Evolutionary conservation across 2,329 filamentous ascomycete species (phyloP).

Genomic region (Apiospora koreana): DNA sequence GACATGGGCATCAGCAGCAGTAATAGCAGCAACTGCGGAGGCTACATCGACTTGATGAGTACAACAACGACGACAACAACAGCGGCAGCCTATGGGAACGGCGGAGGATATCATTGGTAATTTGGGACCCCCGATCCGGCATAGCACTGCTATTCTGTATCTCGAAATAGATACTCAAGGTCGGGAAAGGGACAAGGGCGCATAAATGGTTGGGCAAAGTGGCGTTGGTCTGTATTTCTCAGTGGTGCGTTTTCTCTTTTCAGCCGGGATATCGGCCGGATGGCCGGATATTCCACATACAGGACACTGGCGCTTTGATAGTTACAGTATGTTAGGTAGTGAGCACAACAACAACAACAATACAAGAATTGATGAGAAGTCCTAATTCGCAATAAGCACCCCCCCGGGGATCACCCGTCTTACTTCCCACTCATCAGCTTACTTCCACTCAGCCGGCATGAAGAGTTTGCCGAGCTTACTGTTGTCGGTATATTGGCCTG

Average conservation of each 20-base stretch:
- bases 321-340: neutral
- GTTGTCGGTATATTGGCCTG: neutral
- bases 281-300: neutral
- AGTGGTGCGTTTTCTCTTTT: constrained; percentile 2
- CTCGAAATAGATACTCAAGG: constrained; percentile 4
- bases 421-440: too few species aligned
- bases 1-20: neutral
- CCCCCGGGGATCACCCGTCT: neutral
- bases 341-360: neutral
- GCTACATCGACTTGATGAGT: neutral
- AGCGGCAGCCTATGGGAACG: neutral
- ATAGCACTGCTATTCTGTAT: neutral
- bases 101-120: neutral
- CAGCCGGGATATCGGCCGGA: neutral
- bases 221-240: constrained; percentile 3
- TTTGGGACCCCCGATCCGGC: neutral
- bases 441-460: neutral
- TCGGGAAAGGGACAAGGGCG: neutral
- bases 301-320: neutral
- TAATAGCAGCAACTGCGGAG: neutral
- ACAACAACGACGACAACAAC: neutral
- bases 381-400: neutral
- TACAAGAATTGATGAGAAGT: neutral
- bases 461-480: neutral
- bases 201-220: neutral